Base-by-base conservation (phyloP, 1,139 yeast genomes). In the Pichia inconspicua region DNA sequence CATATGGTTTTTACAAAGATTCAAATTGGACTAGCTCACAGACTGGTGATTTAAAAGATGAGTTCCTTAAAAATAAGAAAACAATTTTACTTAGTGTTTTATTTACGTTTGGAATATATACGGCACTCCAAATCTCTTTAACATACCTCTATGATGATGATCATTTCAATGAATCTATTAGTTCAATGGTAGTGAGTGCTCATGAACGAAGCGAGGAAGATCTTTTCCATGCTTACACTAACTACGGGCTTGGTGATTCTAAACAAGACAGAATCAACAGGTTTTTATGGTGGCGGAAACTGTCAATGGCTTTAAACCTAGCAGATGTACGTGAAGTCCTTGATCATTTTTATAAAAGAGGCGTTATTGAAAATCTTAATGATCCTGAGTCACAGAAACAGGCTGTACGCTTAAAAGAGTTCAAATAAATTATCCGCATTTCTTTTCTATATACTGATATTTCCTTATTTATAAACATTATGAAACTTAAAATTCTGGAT, bases 221-320 rank as follows among this genome's bases (percentile, higher is more conserved):
- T 48, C 64, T 82, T 46, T 60, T 66, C 14, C 65, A 68, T 25
- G 75, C 80, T n/a, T 72, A 75, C 49, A 65, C 71, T 17, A 78
- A 80, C 58, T 78, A 70, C 57, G 82, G 80, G 1, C 64, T 73
- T 38, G 85, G 80, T 12, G 70, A 67, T 15, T 72, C 74, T 32
- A 74, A 73, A 53, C 61, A 74, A 51, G 73, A 77, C 17, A 60
- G 88, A 45, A 63, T 84, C 36, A 71, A 77, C 53, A 66, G 84
- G 51, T 81, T 84, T 56, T 64, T 84, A 50, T 72, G 83, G 70
- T 78, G 78, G 54, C 68, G 92, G 59, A 65, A 85, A 27, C 67
- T 69, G 10, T 48, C 60, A 22, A 54, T 54, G 58, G 37, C 60
- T 5, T 48, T 63, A 36, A 51, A 47, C 27, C 41, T 58, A 11